Conservation (phyloP, 768 basidiomycete genomes). For the Termitomyces sp. region DNA sequence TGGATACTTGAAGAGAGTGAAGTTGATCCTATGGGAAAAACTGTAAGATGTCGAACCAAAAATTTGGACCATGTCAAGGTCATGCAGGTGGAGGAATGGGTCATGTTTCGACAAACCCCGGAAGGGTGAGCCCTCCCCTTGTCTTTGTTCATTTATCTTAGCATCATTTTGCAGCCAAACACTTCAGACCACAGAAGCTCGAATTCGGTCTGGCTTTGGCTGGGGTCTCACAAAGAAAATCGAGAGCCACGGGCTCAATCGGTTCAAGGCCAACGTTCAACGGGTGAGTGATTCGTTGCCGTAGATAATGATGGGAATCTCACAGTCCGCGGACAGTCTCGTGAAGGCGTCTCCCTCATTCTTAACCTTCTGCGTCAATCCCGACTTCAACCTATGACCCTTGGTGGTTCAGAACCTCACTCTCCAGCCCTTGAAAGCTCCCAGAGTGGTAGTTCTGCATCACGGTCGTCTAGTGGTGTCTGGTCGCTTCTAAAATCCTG, state of each 20-base stretch:
- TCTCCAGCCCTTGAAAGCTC: constrained; percentile 13
- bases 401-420: constrained; percentile 30
- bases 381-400: constrained; percentile 56
- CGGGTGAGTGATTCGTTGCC: constrained; percentile 43
- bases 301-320: background rate
- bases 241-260: constrained; percentile 79
- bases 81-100: constrained; percentile 87
- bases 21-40: constrained; percentile 79
- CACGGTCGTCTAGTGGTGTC: constrained; percentile 11
- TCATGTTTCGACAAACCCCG: constrained; percentile 61
- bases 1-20: constrained; percentile 97
- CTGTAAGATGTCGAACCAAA: constrained; percentile 74
- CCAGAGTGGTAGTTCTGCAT: constrained; percentile 6
- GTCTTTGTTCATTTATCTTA: background rate
- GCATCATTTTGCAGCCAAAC: constrained; percentile 54
- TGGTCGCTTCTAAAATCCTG: constrained; percentile 44
- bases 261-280: constrained; percentile 87
- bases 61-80: constrained; percentile 95
- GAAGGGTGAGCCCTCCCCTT: constrained; percentile 56
- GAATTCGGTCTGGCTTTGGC: constrained; percentile 85
- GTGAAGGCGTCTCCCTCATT: constrained; percentile 84
- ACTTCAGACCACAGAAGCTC: constrained; percentile 80
- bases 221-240: constrained; percentile 88
- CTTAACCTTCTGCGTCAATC: constrained; percentile 77
- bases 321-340: constrained; percentile 48